phyloP scores from a whole-genome alignment of 768 basidiomycete genomes.

The Leccinum ochraceum region DNA sequence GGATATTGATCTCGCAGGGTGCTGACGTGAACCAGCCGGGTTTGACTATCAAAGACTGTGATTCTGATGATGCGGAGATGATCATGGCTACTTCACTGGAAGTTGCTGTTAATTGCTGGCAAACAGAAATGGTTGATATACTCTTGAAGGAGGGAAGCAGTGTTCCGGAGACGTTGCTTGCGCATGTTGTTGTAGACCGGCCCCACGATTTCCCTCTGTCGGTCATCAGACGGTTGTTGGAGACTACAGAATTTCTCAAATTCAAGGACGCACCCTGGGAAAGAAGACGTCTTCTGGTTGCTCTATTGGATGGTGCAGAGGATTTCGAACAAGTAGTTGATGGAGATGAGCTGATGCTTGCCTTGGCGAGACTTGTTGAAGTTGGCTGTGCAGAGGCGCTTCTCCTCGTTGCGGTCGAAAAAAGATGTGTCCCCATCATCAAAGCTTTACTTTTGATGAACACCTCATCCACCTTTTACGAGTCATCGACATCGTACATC shows the following conservation, averaged over 20 bases:
- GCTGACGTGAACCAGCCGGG: not conserved
- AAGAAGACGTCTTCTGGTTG: not conserved
- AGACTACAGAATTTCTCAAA: not conserved
- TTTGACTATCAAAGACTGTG: not conserved
- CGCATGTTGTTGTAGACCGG: not conserved
- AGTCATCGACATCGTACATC: not conserved
- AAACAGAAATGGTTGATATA: not conserved
- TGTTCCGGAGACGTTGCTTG: not conserved
- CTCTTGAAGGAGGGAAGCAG: not conserved
- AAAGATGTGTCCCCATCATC: not conserved
- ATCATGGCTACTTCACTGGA: not conserved
- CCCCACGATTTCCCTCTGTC: no score
- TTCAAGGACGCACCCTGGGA: not conserved
- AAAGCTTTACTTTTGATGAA: constrained; percentile 4
- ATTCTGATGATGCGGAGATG: not conserved
- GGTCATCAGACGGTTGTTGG: no score
- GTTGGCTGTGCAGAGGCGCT: not conserved
- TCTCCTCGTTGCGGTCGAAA: constrained; percentile 1
- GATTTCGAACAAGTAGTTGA: not conserved
- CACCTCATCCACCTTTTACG: not conserved
- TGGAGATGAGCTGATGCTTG: not conserved
- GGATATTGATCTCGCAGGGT: not conserved
- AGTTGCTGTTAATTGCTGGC: constrained; percentile 4
- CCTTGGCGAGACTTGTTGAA: not conserved
- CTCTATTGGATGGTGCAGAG: not conserved